Evolutionary conservation across 2,329 filamentous ascomycete genomes (phyloP).

Genomic region (Paecilomyces sp.): DNA sequence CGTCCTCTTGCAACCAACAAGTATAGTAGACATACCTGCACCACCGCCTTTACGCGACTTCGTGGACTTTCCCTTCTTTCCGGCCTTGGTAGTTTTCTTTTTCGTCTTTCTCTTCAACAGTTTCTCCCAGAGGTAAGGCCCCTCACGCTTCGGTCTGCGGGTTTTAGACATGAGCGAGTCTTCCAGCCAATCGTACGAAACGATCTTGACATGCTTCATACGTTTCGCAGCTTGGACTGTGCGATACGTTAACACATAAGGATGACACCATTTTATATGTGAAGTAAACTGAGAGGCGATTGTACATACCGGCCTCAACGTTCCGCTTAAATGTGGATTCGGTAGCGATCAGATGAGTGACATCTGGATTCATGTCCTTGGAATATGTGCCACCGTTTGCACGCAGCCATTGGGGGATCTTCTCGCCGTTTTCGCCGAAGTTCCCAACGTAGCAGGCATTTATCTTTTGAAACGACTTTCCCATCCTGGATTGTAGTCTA

Average conservation of each 20-base stretch:
- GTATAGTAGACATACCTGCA: conserved; percentile 2
- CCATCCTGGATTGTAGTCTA: conserved; percentile 18
- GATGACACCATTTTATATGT: neutral
- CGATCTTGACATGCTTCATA: conserved; percentile 34
- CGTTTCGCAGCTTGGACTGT: conserved; percentile 35
- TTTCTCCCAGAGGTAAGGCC: conserved; percentile 31
- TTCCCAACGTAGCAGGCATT: conserved; percentile 54
- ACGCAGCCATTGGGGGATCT: conserved; percentile 60
- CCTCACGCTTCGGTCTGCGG: conserved; percentile 25
- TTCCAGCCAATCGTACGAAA: conserved; percentile 42
- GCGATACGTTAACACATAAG: neutral
- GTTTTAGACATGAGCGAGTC: conserved; percentile 33
- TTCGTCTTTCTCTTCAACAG: conserved; percentile 24
- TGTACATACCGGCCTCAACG: conserved; percentile 30
- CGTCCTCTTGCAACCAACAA: neutral
- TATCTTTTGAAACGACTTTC: conserved; percentile 43
- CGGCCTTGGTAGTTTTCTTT: conserved; percentile 6
- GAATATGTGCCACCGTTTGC: conserved; percentile 55
- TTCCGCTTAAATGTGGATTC: conserved; percentile 52
- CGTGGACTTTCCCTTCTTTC: neutral
- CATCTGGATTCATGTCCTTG: conserved; percentile 42
- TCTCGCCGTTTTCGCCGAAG: conserved; percentile 46
- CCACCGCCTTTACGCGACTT: neutral
- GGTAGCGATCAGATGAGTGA: conserved; percentile 69
- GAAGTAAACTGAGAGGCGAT: neutral